phyloP scores from a whole-genome alignment of 2,329 filamentous ascomycete genomes.

The Penicillium oxalicum region DNA sequence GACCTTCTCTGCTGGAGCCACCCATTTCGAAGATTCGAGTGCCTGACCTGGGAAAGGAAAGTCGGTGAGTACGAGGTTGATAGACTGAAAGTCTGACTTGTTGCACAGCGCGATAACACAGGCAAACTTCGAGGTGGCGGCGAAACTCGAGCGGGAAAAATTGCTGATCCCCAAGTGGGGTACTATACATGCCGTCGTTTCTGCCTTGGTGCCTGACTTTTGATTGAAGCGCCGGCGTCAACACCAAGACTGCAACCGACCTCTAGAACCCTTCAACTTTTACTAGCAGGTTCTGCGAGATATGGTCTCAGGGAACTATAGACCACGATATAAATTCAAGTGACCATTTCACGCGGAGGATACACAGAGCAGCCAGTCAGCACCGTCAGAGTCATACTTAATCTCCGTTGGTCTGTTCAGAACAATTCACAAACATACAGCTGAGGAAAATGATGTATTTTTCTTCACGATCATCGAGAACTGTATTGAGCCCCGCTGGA shows the following conservation, averaged over 20 bases:
- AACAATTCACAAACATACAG: too few relatives aligned
- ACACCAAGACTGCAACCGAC: too few relatives aligned
- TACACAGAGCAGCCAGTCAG: too few relatives aligned
- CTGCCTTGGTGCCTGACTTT: conserved; percentile 13
- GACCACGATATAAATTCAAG: too few relatives aligned
- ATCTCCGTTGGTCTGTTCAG: too few relatives aligned
- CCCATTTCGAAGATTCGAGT: conserved; percentile 47
- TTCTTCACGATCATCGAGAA: conserved; percentile 14
- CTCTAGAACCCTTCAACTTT: too few relatives aligned
- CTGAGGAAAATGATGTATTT: too few relatives aligned
- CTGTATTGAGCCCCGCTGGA: conserved; percentile 7
- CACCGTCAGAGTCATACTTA: too few relatives aligned
- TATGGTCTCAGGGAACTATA: too few relatives aligned
- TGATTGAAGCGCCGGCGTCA: conserved; percentile 5
- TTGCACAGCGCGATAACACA: not conserved
- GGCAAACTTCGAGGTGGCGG: conserved; percentile 1
- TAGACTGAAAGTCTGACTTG: conserved; percentile 4
- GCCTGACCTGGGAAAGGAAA: too few relatives aligned
- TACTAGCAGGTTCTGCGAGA: too few relatives aligned
- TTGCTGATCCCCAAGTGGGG: conserved; percentile 16
- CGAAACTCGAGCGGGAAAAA: conserved; percentile 12
- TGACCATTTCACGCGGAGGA: too few relatives aligned
- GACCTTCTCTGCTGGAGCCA: conserved; percentile 62
- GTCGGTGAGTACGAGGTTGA: not conserved
- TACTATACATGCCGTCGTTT: conserved; percentile 19